Percentiles rank a stretch among this genome's conserved stretches.
Evolutionary conservation across 208 protist genomes (phyloP).

Genomic region (Trypanosomatidae sp.): DNA sequence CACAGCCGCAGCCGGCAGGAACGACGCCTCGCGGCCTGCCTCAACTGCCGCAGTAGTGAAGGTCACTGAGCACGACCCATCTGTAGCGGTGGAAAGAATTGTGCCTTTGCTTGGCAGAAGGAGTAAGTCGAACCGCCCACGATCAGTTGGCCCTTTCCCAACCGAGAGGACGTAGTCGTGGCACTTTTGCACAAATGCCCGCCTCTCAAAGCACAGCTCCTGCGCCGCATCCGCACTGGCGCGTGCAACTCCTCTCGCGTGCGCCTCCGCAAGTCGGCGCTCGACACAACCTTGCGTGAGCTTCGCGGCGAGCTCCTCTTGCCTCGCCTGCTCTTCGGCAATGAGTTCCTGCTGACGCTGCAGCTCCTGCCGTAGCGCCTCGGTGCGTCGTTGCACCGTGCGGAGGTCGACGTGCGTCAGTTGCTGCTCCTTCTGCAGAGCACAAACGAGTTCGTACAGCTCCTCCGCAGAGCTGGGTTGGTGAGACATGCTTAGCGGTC

Average conservation of each 20-base stretch:
- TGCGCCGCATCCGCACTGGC: constrained; percentile 5
- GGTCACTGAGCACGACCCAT: neutral
- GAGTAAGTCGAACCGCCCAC: neutral
- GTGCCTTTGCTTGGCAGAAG: neutral
- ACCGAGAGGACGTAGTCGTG: neutral
- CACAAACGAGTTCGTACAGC: constrained; percentile 29
- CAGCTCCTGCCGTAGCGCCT: constrained; percentile 2
- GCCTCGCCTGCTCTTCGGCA: constrained; percentile 9
- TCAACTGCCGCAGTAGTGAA: neutral
- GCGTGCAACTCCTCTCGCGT: constrained; percentile 2
- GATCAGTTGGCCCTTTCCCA: neutral
- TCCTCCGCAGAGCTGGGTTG: constrained; percentile 21
- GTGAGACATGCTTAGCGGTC: neutral
- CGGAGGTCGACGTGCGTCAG: constrained; percentile 18
- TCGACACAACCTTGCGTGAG: neutral
- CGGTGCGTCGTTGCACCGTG: constrained; percentile 15
- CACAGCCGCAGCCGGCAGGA: constrained; percentile 2
- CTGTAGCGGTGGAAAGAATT: neutral
- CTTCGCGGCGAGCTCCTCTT: neutral
- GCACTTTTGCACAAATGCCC: constrained; percentile 1
- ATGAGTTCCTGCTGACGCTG: constrained; percentile 8
- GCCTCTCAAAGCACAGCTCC: neutral
- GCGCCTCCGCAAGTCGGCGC: neutral
- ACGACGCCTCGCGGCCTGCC: neutral
- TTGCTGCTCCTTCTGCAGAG: constrained; percentile 25